These are phyloP conservation scores for Lentinula aciculospora DNA, from an alignment of 768 basidiomycete species.

Conservation along the genomic window DNA sequence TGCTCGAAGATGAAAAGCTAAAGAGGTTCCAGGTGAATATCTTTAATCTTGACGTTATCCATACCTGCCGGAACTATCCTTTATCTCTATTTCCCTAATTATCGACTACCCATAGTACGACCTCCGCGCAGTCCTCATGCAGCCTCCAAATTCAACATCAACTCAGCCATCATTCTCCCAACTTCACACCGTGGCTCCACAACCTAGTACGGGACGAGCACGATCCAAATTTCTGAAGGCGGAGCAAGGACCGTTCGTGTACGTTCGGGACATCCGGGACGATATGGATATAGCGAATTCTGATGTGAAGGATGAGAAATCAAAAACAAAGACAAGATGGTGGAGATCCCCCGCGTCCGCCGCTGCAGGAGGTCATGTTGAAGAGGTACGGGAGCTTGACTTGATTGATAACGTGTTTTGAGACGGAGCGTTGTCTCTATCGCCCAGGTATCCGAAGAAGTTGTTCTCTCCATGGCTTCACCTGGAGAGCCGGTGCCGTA, in stretches of 20 bases:
- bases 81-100: background rate
- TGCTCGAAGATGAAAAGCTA: background rate
- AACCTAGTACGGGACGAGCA: background rate
- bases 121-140: conserved; percentile 3
- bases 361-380: background rate
- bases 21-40: background rate
- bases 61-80: background rate
- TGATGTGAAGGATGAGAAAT: background rate
- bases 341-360: background rate
- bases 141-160: background rate
- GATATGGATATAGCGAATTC: background rate
- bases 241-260: background rate
- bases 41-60: background rate
- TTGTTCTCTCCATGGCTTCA: background rate
- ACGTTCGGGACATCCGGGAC: background rate
- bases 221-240: background rate
- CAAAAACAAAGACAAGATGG: background rate
- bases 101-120: background rate
- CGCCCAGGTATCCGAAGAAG: background rate
- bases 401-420: too few species aligned
- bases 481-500: background rate
- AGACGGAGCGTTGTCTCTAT: too few species aligned
- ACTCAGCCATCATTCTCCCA: background rate
- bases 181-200: background rate
- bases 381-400: background rate